Evolutionary conservation across 805 yeast species (phyloP), one percentile per base, ranked within the genome.

Genomic region (Monosporozyma solicola): DNA sequence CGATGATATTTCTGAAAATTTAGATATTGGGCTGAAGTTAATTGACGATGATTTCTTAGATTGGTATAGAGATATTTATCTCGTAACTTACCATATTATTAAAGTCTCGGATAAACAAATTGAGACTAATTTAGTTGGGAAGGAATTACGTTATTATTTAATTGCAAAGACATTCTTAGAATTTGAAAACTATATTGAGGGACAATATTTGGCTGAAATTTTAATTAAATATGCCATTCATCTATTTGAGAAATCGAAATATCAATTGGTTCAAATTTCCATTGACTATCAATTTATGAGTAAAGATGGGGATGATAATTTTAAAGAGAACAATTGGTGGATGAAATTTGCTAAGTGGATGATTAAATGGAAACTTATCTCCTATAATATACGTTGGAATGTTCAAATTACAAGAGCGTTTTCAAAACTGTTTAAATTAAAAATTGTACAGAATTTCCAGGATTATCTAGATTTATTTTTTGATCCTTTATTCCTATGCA

Each of bases 351-450:
- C 73, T 1, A 51, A 61, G 20, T 72, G 75, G 75, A 54, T 72
- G 7, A 58, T 63, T 8, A 66, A 62, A 52, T 68, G 74, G 63
- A 67, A 69, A 53, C 56, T 73, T 10, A 64, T 72, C 0, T 71
- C 75, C 31, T 69, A 71, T 50, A 73, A 73, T 50, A 64, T 72
- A 13, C 69, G 71, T 20, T 73, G 75, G 75, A 63, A 68, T 35
- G 62, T 73, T 5, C 64, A 68, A 48, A 59, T 72, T 2, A 61
- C 68, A 31, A 65, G 75, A 53, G 58, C 61, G 47, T 72, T 63
- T 41, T 46, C 69, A 0, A 54, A 60, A 7, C 56, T 72, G 37
- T 64, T 54, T 45, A 41, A 52, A 6, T 7, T 52, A 0, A 59
- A 61, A 0, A 53, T 50, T n/a, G 66, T 70, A 2, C 9, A 41